Percentiles rank a stretch among this genome's conserved stretches.
Conservation (phyloP, 225 moss, liverwort and hornwort species). For the Sphagnum contortum region DNA sequence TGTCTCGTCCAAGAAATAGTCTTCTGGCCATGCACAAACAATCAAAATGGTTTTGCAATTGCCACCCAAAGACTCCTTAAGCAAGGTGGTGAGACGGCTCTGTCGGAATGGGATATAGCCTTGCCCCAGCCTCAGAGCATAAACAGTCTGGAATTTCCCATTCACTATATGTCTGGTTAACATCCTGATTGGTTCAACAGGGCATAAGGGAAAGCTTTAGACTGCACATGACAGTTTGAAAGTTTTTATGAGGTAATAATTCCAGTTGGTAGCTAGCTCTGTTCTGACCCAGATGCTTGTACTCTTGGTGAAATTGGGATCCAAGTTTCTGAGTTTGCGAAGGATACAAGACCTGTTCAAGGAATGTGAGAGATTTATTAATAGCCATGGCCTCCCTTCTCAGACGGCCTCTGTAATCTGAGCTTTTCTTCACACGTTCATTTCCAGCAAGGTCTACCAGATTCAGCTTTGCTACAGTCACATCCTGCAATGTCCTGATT, state of each 20-base stretch:
- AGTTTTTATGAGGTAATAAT: too few species aligned
- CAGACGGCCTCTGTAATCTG: slow-evolving; percentile 47
- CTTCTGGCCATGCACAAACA: slow-evolving; percentile 89
- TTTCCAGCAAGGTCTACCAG: slow-evolving; percentile 90
- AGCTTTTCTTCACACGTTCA: slow-evolving; percentile 60
- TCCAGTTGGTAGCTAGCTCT: too few species aligned
- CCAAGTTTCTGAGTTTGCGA: neutral
- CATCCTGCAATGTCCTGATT: slow-evolving; percentile 49
- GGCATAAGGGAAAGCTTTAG: too few species aligned
- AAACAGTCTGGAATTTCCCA: slow-evolving; percentile 42
- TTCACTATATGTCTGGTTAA: too few species aligned
- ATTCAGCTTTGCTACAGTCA: slow-evolving; percentile 71
- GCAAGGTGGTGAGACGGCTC: slow-evolving; percentile 69
- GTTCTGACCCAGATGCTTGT: too few species aligned
- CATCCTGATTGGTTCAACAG: too few species aligned
- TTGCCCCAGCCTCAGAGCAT: slow-evolving; percentile 68
- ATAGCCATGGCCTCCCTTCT: slow-evolving; percentile 77
- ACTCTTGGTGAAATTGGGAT: neutral
- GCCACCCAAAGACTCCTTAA: slow-evolving; percentile 84
- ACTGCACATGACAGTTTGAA: too few species aligned
- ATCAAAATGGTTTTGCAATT: slow-evolving; percentile 84
- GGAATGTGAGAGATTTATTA: slow-evolving; percentile 79
- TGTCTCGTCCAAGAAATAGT: slow-evolving; percentile 91
- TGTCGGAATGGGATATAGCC: slow-evolving; percentile 85
- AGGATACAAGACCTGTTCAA: slow-evolving; percentile 63